A percentile compares a stretch with the other conserved stretches of the same genome.
Conservation (phyloP, 2,329 filamentous ascomycete species). For the Aquanectria penicillioides region DNA sequence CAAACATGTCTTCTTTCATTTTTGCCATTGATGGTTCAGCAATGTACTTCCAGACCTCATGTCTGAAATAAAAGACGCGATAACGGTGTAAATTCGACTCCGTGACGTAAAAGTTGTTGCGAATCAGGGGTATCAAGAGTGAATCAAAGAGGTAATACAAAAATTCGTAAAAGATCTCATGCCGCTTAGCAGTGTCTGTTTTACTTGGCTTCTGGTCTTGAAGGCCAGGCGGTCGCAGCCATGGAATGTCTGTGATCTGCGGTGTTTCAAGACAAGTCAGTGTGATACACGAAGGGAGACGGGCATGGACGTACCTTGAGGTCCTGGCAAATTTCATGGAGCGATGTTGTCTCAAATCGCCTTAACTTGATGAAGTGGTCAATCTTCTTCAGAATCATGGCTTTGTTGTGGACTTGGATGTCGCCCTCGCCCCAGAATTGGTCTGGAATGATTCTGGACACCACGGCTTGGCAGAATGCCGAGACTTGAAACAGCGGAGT, state of each 20-base stretch:
- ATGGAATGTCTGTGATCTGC: constrained; percentile 74
- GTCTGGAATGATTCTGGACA: constrained; percentile 77
- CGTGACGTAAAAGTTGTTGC: constrained; percentile 92
- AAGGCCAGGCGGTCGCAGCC: constrained; percentile 71
- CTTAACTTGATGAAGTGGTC: constrained; percentile 81
- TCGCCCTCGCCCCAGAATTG: constrained; percentile 76
- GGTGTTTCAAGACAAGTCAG: constrained; percentile 1
- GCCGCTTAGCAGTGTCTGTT: constrained; percentile 79
- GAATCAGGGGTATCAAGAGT: constrained; percentile 84
- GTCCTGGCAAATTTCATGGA: constrained; percentile 81
- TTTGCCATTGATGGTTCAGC: constrained; percentile 75
- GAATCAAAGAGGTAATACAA: constrained; percentile 95
- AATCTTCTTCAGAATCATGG: constrained; percentile 71
- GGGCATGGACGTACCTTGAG: constrained; percentile 68
- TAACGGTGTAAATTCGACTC: constrained; percentile 86
- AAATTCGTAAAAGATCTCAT: constrained; percentile 84
- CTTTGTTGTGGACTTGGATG: constrained; percentile 67
- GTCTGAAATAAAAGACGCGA: constrained; percentile 90
- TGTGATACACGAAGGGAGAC: neutral
- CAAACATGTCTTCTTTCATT: constrained; percentile 79
- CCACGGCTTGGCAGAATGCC: constrained; percentile 83
- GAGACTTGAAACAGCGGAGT: constrained; percentile 77
- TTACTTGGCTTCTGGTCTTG: constrained; percentile 67
- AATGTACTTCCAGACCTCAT: constrained; percentile 87
- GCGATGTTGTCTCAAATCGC: constrained; percentile 81